Base-by-base conservation (phyloP, 1,284 basidiomycete species). In the Jaminaea rosea region DNA sequence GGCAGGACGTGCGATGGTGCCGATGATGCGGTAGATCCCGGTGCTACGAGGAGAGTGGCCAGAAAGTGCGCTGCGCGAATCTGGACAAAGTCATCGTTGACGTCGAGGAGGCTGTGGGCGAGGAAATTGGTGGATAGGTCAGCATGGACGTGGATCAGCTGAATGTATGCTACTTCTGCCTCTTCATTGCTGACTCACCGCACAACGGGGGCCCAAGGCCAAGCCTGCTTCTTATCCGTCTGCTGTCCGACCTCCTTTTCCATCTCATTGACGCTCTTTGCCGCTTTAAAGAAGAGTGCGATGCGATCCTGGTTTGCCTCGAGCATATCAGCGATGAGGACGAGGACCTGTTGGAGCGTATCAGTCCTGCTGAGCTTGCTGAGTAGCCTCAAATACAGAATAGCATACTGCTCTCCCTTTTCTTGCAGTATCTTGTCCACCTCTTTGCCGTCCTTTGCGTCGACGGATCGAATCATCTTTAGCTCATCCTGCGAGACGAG, bases 291-390 rank as follows among this genome's bases (percentile, higher is more conserved):
- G 15, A 75, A 75, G 42, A 75, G 65, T 17, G 60, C 52, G 34
- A 73, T 61, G 7, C 73, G 60, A 39, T 74, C 72, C 24, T 76
- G 73, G 21, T 63, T 63, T 26, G 88, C 88, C 59, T 82, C 75
- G 36, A 98, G 80, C 65, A 93, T 88, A 76, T 97, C 91, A 27
- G 84, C 86, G 62, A 96, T 87, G 59, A 91, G 81, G 39, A 93
- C 87, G 23, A 98, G 81, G 49, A 96, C 85, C 67, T 83, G 89
- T 75, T 94, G 91, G 76, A 96, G 86, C 4, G 91, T 93, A 75
- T 98, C 93, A 44, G 88, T 84, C 62, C 91, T 79, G 76, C 87
- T 86, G 24, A 96, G 81, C 76, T 94, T 96, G 79, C 89, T 87
- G 69, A 98, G 82, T 21, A 98, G 80, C 56, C 84, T 83, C 41